These are phyloP conservation scores for Cystofilobasidium macerans DNA, from an alignment of 768 basidiomycete genomes.

Conservation along the genomic window DNA sequence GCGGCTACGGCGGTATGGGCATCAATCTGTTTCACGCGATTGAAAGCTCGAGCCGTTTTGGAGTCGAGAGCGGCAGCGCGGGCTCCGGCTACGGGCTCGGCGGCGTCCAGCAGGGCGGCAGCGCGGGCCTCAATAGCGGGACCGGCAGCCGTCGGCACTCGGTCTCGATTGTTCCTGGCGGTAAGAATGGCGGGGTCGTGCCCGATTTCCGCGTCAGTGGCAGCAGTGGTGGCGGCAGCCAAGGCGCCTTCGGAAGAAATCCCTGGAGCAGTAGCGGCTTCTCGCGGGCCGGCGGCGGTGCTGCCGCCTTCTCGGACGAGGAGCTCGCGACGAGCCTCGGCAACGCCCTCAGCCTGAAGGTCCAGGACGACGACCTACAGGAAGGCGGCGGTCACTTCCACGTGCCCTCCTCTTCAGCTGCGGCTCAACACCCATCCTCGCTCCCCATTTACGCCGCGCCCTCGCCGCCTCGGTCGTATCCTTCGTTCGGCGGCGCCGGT, in stretches of 20 bases:
- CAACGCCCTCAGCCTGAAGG: conserved; percentile 22
- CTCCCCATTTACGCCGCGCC: conserved; percentile 21
- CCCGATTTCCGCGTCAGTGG: neutral
- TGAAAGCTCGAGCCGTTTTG: neutral
- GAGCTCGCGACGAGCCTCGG: conserved; percentile 18
- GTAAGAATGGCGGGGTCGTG: conserved; percentile 3
- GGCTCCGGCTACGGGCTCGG: conserved; percentile 11
- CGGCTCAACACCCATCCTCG: conserved; percentile 17
- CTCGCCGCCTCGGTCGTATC: conserved; percentile 6
- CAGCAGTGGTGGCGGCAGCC: neutral
- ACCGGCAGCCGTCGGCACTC: conserved; percentile 22
- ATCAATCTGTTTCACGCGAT: conserved; percentile 6
- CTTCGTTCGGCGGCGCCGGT: neutral
- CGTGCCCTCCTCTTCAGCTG: conserved; percentile 16
- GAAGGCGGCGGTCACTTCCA: conserved; percentile 10
- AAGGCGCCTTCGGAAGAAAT: conserved; percentile 2
- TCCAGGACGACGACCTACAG: neutral
- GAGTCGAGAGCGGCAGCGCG: neutral
- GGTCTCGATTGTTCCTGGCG: conserved; percentile 19
- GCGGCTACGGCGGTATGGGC: conserved; percentile 1
- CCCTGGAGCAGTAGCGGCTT: neutral
- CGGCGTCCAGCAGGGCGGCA: neutral
- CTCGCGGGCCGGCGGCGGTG: conserved; percentile 8
- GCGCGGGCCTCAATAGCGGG: conserved; percentile 8
- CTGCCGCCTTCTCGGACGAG: conserved; percentile 24